Evolutionary conservation across 2,329 filamentous ascomycete species (phyloP), one percentile per base, ranked within the genome.

Genomic region (Xylaria sp.): DNA sequence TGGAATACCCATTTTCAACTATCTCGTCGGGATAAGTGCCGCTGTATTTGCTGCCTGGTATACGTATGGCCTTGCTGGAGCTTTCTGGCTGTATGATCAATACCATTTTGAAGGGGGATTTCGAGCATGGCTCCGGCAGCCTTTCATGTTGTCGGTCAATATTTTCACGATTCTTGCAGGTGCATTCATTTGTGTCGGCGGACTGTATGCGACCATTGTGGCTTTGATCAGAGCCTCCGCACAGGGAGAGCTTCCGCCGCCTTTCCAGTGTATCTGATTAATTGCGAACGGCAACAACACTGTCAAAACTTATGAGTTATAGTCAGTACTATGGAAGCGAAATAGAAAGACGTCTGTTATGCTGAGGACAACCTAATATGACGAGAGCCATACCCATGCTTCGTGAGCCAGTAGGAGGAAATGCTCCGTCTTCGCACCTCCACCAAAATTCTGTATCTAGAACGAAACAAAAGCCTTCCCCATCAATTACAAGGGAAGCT

Each of bases 41-140:
- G 81, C 81, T 5, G 75, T 86, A 9, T 88, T 88, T 68, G 85
- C 85, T 1, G 80, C 82, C 1, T 88, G 85, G 85, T 87, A 85
- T 68, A 86, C 84, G 2, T 87, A 85, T 70, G 85, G 85, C 1
- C 80, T 86, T 51, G 84, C 84, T 1, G 85, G 85, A 4, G 82
- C 82, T 10, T 86, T 87, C 69, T 87, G 84, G 85, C 76, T 86
- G 15, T 82, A 86, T 72, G 84, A 86, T 62, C 76, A 79, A 1
- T 86, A 84, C 64, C 78, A 85, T 67, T 79, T 80, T 67, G 79
- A 79, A 13, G 80, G 80, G 36, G 82, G 83, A 0, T 76, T 77
- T 61, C 69, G 69, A 39, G 79, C 77, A 2, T 85, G 82, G 82
- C 74, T 73, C 12, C 75, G 75, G 23, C 78, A 78, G 51, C 82